These are phyloP conservation scores for Kuraishia floccosa DNA, from an alignment of 805 yeast species.

Conservation along the genomic window DNA sequence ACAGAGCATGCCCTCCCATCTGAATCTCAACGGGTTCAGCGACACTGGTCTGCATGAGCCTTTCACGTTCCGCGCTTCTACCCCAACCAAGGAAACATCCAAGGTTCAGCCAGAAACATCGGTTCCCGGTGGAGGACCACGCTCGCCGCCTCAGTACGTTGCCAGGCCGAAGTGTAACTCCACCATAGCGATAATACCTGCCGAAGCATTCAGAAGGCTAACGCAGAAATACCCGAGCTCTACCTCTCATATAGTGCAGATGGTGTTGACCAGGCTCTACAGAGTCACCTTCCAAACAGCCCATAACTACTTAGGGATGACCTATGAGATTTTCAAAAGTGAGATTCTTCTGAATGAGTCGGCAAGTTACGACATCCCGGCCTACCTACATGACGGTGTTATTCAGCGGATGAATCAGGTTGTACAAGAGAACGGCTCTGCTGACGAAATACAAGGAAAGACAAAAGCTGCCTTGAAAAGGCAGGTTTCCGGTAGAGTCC, in stretches of 20 bases:
- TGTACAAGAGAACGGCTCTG: not conserved
- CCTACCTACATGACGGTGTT: constrained; percentile 49
- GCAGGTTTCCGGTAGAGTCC: too few relatives aligned
- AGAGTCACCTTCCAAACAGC: constrained; percentile 89
- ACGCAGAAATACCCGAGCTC: constrained; percentile 74
- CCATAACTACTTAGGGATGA: constrained; percentile 75
- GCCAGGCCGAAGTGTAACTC: constrained; percentile 69
- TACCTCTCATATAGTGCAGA: constrained; percentile 88
- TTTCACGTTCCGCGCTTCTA: not conserved
- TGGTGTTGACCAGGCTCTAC: constrained; percentile 76
- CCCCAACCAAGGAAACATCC: not conserved
- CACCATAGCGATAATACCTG: constrained; percentile 88
- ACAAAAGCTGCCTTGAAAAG: too few relatives aligned
- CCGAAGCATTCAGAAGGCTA: constrained; percentile 64
- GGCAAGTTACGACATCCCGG: constrained; percentile 42
- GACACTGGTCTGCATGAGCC: too few relatives aligned
- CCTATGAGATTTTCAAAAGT: constrained; percentile 68
- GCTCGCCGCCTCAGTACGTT: constrained; percentile 27
- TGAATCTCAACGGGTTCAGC: not conserved
- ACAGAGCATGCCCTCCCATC: not conserved
- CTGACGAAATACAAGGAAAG: too few relatives aligned
- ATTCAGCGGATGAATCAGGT: constrained; percentile 26
- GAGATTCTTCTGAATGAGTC: constrained; percentile 54
- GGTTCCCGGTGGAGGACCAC: too few relatives aligned
- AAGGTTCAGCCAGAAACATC: not conserved